A percentile compares a stretch with the other conserved stretches of the same genome.
Conservation (phyloP, 306 rosid species). For the Cicer pinnatifidum region DNA sequence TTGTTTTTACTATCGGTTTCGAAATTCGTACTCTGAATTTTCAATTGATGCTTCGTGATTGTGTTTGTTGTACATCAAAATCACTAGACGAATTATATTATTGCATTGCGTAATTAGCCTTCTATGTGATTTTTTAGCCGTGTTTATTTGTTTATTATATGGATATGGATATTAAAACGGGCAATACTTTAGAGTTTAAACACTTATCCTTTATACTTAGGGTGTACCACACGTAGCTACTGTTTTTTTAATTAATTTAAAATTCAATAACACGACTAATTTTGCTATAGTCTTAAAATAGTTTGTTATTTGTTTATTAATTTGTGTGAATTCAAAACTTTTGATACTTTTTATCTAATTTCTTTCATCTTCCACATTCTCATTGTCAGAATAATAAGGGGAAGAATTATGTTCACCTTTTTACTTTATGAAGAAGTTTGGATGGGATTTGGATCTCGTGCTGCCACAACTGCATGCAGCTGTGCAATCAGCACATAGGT, state of each 20-base stretch:
- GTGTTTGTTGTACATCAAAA: neutral
- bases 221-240: slow-evolving; percentile 20
- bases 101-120: neutral
- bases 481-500: too few relatives aligned
- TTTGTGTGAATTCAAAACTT: neutral
- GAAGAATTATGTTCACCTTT: neutral
- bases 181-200: neutral
- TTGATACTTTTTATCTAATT: neutral
- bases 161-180: neutral
- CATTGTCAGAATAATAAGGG: neutral
- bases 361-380: neutral
- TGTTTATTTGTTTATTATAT: neutral
- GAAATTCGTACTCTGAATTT: neutral
- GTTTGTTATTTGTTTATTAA: neutral
- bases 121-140: neutral
- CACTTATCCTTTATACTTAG: slow-evolving; percentile 37
- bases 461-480: too few relatives aligned
- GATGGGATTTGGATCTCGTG: too few relatives aligned
- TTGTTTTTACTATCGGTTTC: neutral
- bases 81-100: neutral
- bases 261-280: neutral
- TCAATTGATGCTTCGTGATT: slow-evolving; percentile 13
- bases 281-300: neutral
- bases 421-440: neutral
- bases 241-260: neutral